phyloP scores from a whole-genome alignment of 306 rosid species.

The Cicer chorassanicum region DNA sequence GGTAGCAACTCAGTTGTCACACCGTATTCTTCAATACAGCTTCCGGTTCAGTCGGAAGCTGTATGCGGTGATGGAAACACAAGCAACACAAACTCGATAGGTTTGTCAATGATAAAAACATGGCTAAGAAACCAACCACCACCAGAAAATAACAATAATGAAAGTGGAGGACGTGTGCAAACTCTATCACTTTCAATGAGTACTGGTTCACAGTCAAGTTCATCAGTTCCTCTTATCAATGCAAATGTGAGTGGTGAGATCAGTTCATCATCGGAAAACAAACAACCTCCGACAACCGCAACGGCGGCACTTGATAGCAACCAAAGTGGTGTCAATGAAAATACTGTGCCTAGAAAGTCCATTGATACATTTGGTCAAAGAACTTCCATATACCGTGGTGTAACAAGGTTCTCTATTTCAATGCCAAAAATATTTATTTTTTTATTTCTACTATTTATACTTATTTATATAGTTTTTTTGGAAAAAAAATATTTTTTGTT shows the following conservation, averaged over 20 bases:
- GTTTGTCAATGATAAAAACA: constrained; percentile 86
- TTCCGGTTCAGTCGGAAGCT: constrained; percentile 42
- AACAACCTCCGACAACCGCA: constrained; percentile 39
- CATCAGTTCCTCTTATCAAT: constrained; percentile 52
- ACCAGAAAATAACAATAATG: constrained; percentile 34
- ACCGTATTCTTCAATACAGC: constrained; percentile 50
- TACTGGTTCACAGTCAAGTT: constrained; percentile 65
- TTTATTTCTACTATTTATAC: not conserved
- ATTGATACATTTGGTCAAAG: constrained; percentile 91
- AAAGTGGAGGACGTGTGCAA: constrained; percentile 47
- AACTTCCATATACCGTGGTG: constrained; percentile 96
- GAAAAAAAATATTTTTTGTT: not conserved
- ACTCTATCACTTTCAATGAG: constrained; percentile 82
- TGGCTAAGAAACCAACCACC: constrained; percentile 59
- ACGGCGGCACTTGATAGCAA: constrained; percentile 25
- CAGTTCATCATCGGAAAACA: constrained; percentile 60
- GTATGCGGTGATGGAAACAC: not conserved
- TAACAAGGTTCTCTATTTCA: constrained; percentile 63
- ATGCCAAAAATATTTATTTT: not conserved
- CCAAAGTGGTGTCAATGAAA: constrained; percentile 50
- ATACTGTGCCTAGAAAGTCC: constrained; percentile 62
- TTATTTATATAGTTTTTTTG: not conserved
- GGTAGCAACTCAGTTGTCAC: constrained; percentile 37
- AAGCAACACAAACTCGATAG: constrained; percentile 54
- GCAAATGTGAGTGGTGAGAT: constrained; percentile 52